Conservation (phyloP, 495 filamentous ascomycete genomes). For the Lepraria neglecta region DNA sequence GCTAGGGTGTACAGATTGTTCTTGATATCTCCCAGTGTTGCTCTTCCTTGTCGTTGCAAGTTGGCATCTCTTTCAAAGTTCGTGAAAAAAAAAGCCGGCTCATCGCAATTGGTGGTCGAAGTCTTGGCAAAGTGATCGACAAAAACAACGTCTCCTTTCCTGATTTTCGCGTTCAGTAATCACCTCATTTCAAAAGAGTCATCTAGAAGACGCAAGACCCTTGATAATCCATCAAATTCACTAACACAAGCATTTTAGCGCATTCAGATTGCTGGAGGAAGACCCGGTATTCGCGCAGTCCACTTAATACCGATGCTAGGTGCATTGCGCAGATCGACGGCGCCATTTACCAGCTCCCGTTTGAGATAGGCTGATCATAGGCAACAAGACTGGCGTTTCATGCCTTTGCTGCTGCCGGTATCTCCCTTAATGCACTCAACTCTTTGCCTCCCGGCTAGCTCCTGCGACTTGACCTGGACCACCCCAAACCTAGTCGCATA, state of each 20-base stretch:
- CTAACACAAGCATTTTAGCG: background rate
- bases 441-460: background rate
- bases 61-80: background rate
- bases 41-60: background rate
- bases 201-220: background rate
- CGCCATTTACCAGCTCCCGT: background rate
- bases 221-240: background rate
- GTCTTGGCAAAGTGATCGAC: background rate
- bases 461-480: background rate
- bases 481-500: background rate
- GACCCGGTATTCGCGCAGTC: background rate
- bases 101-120: background rate
- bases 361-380: background rate
- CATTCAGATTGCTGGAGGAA: background rate
- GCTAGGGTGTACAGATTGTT: background rate
- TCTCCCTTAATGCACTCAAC: background rate
- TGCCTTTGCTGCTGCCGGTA: background rate
- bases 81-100: background rate
- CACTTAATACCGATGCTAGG: background rate
- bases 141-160: slow-evolving; percentile 1
- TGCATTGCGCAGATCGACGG: background rate
- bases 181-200: background rate
- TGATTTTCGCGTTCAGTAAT: background rate
- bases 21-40: background rate
- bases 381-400: background rate